Evolutionary conservation across 345 rosid species (phyloP).

Genomic region (Fremontodendron californicum): DNA sequence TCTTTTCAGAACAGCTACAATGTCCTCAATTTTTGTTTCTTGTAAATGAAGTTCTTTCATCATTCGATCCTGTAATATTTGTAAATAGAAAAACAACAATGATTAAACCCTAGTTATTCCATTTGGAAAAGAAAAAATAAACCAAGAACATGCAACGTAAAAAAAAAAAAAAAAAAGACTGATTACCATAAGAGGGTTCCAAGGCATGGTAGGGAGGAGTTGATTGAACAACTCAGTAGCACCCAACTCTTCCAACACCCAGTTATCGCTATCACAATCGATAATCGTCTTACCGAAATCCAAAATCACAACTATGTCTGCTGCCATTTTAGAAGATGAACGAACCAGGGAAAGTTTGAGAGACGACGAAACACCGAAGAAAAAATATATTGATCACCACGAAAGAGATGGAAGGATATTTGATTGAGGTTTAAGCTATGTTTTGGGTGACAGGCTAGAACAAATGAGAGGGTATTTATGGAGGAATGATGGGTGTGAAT

Average conservation of each 20-base stretch:
- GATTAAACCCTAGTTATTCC: background rate
- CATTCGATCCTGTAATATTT: constrained; percentile 57
- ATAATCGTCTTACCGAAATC: constrained; percentile 84
- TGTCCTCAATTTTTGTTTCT: constrained; percentile 51
- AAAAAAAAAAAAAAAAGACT: background rate
- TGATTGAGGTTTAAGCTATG: background rate
- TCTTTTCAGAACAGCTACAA: constrained; percentile 45
- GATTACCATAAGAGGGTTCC: constrained; percentile 78
- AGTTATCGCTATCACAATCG: constrained; percentile 83
- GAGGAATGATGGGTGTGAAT: background rate
- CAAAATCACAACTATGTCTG: constrained; percentile 48
- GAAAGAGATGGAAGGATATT: background rate
- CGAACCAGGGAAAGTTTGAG: too few relatives aligned
- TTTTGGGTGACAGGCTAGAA: background rate
- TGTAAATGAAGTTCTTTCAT: constrained; percentile 66
- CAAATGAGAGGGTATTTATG: background rate
- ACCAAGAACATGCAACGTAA: too few relatives aligned
- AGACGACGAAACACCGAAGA: background rate
- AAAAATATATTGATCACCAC: background rate
- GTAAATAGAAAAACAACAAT: background rate
- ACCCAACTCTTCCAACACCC: constrained; percentile 72
- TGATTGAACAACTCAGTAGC: constrained; percentile 64
- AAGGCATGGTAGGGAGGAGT: constrained; percentile 86
- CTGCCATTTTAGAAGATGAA: constrained; percentile 15
- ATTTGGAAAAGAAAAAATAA: background rate